Base-by-base conservation (phyloP, 257 asterid species). In the Cordia subcordata region DNA sequence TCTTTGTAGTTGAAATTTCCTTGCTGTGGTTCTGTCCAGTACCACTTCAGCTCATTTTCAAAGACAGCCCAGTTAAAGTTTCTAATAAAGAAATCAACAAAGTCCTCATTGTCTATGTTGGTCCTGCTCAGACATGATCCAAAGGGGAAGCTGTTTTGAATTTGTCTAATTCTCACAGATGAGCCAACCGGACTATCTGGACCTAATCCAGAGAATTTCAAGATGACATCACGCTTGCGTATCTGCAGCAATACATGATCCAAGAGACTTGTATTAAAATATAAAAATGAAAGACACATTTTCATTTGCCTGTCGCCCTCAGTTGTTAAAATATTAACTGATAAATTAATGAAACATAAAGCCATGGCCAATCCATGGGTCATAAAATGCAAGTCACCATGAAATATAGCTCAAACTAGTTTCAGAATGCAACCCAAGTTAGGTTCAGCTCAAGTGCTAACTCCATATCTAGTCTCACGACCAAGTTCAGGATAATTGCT, bases 21-120 rank as follows among this genome's bases (percentile, higher is more conserved):
- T 60, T 67, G 75, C 51, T 91, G 94, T 11, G 96, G 69, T 73
- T 91, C 98, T 0, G 96, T 91, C 95, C 95, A 87, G 55, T 87
- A 85, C 96, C 96, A 91, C 72, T 91, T 91, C 63, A 91, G 47
- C 75, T 91, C 98, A 37, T 91, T 91, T 14, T 79, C 96, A 22
- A 87, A 91, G 49, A 87, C 98, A 5, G 89, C 84, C 98, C 96
- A 87, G 47, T 87, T 91, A 56, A 91, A 91, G 75, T 87, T 79
- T 35, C 85, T 85, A 42, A 82, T 65, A 49, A 91, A 87, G 73
- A 91, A 87, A 59, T 76, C 75, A 5, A 73, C 82, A 19, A 87
- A 79, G 62, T 85, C 95, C 70, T 87, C 96, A 8, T 87, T 85
- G 75, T 90, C 96, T 38, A 85, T 77, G 47, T 79, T 78, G 18